Evolutionary conservation across 2,329 filamentous ascomycete species (phyloP).

Genomic region (Monosporascus sp.): DNA sequence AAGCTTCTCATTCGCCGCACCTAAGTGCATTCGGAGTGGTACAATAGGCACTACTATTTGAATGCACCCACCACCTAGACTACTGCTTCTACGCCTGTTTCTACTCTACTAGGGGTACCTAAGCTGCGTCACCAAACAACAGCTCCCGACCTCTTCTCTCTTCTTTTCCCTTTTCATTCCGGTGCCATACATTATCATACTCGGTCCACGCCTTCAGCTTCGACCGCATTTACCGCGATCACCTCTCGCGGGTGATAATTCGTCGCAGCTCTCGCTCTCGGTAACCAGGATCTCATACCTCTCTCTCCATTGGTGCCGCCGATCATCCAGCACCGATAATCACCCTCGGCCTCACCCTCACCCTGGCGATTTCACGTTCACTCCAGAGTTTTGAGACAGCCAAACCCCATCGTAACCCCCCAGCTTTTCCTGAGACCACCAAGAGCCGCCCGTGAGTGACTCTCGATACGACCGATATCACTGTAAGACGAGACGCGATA

Average conservation of each 20-base stretch:
- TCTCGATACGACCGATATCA: not conserved
- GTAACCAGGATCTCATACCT: not conserved
- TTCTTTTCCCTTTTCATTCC: not conserved
- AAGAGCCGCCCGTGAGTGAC: too few relatives aligned
- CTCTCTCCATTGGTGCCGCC: not conserved
- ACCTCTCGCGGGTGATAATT: not conserved
- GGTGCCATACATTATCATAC: too few relatives aligned
- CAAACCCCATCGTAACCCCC: not conserved
- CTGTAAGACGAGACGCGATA: not conserved
- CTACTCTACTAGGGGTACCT: too few relatives aligned
- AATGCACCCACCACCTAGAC: too few relatives aligned
- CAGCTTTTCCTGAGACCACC: not conserved
- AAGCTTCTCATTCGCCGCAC: too few relatives aligned
- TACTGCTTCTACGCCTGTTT: too few relatives aligned
- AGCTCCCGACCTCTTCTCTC: not conserved
- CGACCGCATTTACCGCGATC: not conserved
- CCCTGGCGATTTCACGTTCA: not conserved
- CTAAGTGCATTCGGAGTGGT: too few relatives aligned
- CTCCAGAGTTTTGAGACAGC: not conserved
- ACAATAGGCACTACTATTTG: too few relatives aligned
- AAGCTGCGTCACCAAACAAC: not conserved
- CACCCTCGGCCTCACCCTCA: not conserved
- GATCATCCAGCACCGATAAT: not conserved
- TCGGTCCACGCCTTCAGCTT: too few relatives aligned
- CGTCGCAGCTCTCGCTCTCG: not conserved